Evolutionary conservation across 2,329 filamentous ascomycete species (phyloP), one percentile per base, ranked within the genome.

Genomic region (Arthrobotrys entomopaga): DNA sequence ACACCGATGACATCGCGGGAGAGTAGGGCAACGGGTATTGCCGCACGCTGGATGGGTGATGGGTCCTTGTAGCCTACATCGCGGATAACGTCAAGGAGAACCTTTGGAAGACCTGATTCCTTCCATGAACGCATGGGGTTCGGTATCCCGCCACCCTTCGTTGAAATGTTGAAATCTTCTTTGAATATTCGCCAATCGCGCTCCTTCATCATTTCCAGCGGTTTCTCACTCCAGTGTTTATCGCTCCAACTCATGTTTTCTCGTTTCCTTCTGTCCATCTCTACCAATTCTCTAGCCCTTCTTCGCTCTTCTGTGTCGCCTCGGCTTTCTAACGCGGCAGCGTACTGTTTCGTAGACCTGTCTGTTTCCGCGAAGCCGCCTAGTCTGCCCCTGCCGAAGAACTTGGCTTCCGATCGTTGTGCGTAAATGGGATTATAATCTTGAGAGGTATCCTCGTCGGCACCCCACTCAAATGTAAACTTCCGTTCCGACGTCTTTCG

Each of bases 111-210:
- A 4, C 86, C 86, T 2, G 93, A 96, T 82, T 99, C 95, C 53
- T 87, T 81, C 95, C 95, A 99, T 78, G 86, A 92, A 57, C 95
- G 92, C 93, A 99, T 98, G 0, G 95, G 95, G 79, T 98, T 94
- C 0, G 95, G 95, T 65, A 98, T 92, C 24, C 87, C 86, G 49
- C 94, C 94, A 69, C 78, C 95, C 82, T 97, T 98, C 7, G 93
- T 97, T 46, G 90, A 86, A 80, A 99, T 99, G 78, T 95, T 96
- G 83, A 97, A 98, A 82, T 99, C 93, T 82, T 98, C 95, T 83
- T 98, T 99, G 88, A 99, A 97, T 79, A 99, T 98, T 80, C 95
- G 91, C 95, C 95, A 99, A 82, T 99, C 95, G 81, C 95, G 87
- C 83, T 98, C 93, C 76, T 92, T 91, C 95, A 99, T 99, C 79